Conservation (phyloP, 495 filamentous ascomycete species). For the Neurospora sp. region DNA sequence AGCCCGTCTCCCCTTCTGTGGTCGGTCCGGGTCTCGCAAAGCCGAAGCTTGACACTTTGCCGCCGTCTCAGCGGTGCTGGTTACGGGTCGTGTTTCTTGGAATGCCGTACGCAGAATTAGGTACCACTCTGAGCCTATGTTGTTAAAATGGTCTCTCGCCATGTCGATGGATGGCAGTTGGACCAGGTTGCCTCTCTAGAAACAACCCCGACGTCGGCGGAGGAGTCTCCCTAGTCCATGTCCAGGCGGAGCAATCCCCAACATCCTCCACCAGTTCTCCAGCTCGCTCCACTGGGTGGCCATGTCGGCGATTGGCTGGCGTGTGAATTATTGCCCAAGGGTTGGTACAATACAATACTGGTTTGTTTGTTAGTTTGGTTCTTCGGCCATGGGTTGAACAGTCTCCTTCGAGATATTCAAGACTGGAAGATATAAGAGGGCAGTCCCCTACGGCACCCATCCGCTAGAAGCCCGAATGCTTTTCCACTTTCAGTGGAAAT, state of each 20-base stretch:
- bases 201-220: not conserved
- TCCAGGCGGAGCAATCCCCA: not conserved
- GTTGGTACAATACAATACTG: not conserved
- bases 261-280: not conserved
- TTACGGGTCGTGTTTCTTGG: not conserved
- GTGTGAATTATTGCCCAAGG: not conserved
- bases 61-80: not conserved
- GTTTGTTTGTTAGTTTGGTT: not conserved
- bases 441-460: not conserved
- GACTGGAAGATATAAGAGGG: not conserved
- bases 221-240: not conserved
- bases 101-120: not conserved
- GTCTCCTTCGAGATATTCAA: not conserved
- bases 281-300: not conserved
- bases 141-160: not conserved
- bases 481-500: not conserved
- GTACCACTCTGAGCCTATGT: not conserved
- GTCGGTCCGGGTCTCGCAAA: not conserved
- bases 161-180: not conserved
- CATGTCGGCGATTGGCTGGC: not conserved
- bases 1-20: not conserved
- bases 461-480: not conserved
- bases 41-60: not conserved
- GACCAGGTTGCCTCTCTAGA: not conserved
- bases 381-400: not conserved